Conservation (phyloP, 495 filamentous ascomycete genomes). For the Xylaria acuta region DNA sequence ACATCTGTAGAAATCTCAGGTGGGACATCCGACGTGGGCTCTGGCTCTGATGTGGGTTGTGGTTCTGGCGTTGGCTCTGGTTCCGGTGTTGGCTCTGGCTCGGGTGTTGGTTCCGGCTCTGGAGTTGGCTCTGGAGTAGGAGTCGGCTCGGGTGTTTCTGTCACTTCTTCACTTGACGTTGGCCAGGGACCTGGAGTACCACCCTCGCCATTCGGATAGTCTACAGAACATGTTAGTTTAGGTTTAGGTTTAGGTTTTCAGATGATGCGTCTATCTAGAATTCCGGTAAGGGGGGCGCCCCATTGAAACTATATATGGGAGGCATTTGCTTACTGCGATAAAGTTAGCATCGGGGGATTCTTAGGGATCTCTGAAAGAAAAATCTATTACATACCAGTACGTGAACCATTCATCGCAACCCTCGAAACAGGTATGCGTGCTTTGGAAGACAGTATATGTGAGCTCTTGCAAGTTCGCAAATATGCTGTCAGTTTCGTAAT, state of each 20-base stretch:
- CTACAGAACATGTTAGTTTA: slow-evolving; percentile 12
- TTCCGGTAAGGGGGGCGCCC: not conserved
- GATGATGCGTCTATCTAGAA: not conserved
- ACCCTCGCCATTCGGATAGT: not conserved
- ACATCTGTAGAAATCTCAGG: not conserved
- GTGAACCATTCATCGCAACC: slow-evolving; percentile 11
- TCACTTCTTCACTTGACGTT: slow-evolving; percentile 5
- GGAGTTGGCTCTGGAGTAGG: not conserved
- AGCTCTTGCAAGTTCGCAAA: not conserved
- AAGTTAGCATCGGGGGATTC: not conserved
- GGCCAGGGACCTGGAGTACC: slow-evolving; percentile 13
- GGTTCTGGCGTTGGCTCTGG: not conserved
- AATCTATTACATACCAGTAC: not conserved
- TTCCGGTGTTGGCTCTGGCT: not conserved
- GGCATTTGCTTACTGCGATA: slow-evolving; percentile 11
- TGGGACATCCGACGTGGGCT: not conserved
- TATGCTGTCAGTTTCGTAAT: slow-evolving; percentile 4
- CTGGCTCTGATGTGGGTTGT: not conserved
- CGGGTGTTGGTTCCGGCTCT: not conserved
- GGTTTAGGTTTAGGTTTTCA: not conserved
- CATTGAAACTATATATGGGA: not conserved
- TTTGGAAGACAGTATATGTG: slow-evolving; percentile 5
- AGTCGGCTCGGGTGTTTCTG: not conserved
- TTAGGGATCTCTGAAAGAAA: not conserved
- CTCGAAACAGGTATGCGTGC: slow-evolving; percentile 16